Percentiles rank a stretch among this genome's conserved stretches.
Evolutionary conservation across 1,139 yeast species (phyloP).

Genomic region (Zygosaccharomyces sapae): DNA sequence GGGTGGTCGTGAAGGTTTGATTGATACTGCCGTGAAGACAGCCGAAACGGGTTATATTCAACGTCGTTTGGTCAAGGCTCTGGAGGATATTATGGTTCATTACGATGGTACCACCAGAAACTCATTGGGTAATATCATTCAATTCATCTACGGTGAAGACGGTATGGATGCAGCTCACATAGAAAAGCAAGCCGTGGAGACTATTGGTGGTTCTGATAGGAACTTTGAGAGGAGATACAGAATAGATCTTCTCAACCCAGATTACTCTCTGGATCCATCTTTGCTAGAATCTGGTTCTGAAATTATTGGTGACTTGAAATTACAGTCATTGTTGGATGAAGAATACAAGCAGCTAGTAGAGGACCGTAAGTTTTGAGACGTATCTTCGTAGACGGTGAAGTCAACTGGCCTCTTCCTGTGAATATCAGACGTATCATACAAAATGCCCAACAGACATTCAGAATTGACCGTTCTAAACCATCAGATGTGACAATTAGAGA

Average conservation of each 20-base stretch:
- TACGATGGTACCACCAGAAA: slow-evolving; percentile 98
- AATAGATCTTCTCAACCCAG: slow-evolving; percentile 77
- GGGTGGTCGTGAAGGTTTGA: slow-evolving; percentile 99
- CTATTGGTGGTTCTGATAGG: slow-evolving; percentile 90
- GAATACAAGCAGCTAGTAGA: slow-evolving; percentile 72
- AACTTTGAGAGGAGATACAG: slow-evolving; percentile 81
- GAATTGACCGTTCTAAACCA: slow-evolving; percentile 83
- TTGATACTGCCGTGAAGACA: slow-evolving; percentile 97
- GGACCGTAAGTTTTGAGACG: slow-evolving; percentile 81
- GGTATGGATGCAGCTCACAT: slow-evolving; percentile 98
- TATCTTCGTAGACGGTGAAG: slow-evolving; percentile 89
- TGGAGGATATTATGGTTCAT: slow-evolving; percentile 98
- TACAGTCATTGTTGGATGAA: slow-evolving; percentile 75
- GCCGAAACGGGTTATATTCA: slow-evolving; percentile 99
- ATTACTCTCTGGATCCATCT: slow-evolving; percentile 61
- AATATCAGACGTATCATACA: slow-evolving; percentile 94
- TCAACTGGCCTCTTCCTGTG: slow-evolving; percentile 96
- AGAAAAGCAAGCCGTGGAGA: slow-evolving; percentile 91
- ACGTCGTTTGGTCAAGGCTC: slow-evolving; percentile 96
- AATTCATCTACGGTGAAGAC: slow-evolving; percentile 97
- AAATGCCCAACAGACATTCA: slow-evolving; percentile 96
- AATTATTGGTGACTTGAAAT: slow-evolving; percentile 80
- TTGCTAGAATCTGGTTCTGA: slow-evolving; percentile 86
- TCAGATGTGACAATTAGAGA: slow-evolving; percentile 88
- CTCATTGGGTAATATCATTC: slow-evolving; percentile 92